Conservation (phyloP, 306 rosid species). For the Citrullus amarus region DNA sequence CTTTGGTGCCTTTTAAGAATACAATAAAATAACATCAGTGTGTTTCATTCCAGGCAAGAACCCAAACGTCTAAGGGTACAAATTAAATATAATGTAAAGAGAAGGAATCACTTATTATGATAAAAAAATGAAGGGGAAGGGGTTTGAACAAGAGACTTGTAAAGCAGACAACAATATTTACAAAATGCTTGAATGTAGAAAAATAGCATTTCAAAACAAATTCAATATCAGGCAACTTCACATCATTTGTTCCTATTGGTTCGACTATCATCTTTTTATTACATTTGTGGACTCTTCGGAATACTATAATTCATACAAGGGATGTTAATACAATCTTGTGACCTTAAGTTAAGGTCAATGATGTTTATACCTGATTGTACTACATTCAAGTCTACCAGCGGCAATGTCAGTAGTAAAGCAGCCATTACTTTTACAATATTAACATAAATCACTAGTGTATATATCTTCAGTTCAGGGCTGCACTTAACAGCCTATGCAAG, state of each 20-base stretch:
- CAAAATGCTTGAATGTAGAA: not conserved
- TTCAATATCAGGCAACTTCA: not conserved
- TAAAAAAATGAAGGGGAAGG: not conserved
- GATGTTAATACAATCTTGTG: not conserved
- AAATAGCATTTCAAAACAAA: not conserved
- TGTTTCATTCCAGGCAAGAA: not conserved
- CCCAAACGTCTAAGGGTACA: not conserved
- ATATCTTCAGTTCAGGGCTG: not conserved
- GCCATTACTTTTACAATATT: too few species aligned
- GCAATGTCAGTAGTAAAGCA: not conserved
- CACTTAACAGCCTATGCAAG: not conserved
- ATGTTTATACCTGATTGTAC: not conserved
- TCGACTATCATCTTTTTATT: not conserved
- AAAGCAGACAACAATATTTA: not conserved
- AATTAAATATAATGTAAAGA: not conserved
- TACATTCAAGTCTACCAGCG: not conserved
- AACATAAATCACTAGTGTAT: not conserved
- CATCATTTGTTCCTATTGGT: not conserved
- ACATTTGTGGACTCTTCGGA: not conserved
- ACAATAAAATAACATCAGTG: not conserved
- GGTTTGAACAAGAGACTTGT: not conserved
- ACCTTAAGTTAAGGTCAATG: not conserved
- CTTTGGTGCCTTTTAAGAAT: constrained; percentile 23
- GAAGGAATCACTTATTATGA: not conserved
- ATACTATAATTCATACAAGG: not conserved